Evolutionary conservation across 1,284 basidiomycete species (phyloP), one percentile per base, ranked within the genome.

Genomic region (Pseudozyma tsukubaensis): DNA sequence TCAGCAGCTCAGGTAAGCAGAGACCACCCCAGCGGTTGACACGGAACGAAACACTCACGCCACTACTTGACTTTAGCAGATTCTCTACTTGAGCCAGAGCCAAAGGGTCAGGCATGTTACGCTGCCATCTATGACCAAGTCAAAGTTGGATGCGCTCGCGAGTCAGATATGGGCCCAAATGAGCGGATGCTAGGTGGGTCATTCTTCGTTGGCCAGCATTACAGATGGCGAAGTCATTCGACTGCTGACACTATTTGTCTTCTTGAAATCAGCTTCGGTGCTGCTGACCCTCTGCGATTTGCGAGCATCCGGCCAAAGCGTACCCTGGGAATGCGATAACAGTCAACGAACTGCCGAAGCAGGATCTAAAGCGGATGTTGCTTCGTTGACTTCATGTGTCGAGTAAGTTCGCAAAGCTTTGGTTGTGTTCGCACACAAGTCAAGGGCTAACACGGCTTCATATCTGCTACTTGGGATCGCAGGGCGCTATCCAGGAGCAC

Each of bases 401-500:
- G 66, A 62, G 66, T 69, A 45, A 19, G 66, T 62, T n/a, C n/a
- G n/a, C n/a, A n/a, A n/a, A n/a, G n/a, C n/a, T n/a, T n/a, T n/a
- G n/a, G n/a, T n/a, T n/a, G n/a, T n/a, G n/a, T n/a, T n/a, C n/a
- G n/a, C n/a, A n/a, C n/a, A n/a, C n/a, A n/a, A n/a, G n/a, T n/a
- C n/a, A n/a, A n/a, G n/a, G 37, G n/a, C 60, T 62, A 3, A 62
- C 13, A 35, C 14, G 13, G 39, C 4, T 18, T 21, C 13, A n/a
- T 19, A 50, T 34, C 40, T 2, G 16, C 34, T 32, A 4, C n/a
- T 43, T 29, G 9, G 43, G 19, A 45, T 10, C 11, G 13, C 35
- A 70, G 62, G 40, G 67, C 75, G 5, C 34, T 77, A 7, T 68
- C 67, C 9, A 59, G 72, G 14, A 73, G 65, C 50, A 54, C 56